Conservation (phyloP, 306 rosid genomes). For the Cucurbita pepo region DNA sequence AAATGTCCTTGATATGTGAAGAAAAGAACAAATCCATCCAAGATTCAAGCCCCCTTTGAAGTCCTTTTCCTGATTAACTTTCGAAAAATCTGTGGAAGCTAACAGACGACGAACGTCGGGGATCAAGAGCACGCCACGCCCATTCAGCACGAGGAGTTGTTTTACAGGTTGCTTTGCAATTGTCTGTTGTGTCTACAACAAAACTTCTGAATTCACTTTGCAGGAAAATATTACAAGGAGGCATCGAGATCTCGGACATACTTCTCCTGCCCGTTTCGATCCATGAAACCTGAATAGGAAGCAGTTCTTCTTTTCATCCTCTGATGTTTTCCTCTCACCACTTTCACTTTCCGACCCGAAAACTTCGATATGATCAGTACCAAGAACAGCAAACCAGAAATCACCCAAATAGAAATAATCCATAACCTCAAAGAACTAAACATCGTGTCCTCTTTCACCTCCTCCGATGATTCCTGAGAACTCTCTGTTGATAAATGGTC, state of each 20-base stretch:
- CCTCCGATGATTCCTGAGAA: constrained; percentile 15
- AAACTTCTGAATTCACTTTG: background rate
- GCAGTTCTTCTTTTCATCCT: constrained; percentile 54
- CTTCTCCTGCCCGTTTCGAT: constrained; percentile 48
- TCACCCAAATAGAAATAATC: constrained; percentile 63
- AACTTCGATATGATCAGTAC: constrained; percentile 26
- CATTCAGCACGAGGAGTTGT: background rate
- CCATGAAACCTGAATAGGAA: constrained; percentile 35
- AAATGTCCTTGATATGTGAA: background rate
- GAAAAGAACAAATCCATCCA: background rate
- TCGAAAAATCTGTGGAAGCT: background rate
- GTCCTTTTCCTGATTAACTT: background rate
- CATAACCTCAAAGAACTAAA: constrained; percentile 61
- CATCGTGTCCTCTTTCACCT: constrained; percentile 30
- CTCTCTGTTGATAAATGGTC: constrained; percentile 11
- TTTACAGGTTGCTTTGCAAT: background rate
- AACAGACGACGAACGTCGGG: background rate
- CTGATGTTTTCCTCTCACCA: constrained; percentile 37
- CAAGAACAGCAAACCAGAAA: constrained; percentile 67
- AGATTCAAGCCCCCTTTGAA: background rate
- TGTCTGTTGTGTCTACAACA: background rate
- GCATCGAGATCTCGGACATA: constrained; percentile 26
- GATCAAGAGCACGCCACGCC: background rate
- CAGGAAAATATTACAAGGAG: background rate
- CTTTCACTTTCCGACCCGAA: constrained; percentile 44